phyloP scores from a whole-genome alignment of 345 rosid species.

The Leavenworthia alabamica region DNA sequence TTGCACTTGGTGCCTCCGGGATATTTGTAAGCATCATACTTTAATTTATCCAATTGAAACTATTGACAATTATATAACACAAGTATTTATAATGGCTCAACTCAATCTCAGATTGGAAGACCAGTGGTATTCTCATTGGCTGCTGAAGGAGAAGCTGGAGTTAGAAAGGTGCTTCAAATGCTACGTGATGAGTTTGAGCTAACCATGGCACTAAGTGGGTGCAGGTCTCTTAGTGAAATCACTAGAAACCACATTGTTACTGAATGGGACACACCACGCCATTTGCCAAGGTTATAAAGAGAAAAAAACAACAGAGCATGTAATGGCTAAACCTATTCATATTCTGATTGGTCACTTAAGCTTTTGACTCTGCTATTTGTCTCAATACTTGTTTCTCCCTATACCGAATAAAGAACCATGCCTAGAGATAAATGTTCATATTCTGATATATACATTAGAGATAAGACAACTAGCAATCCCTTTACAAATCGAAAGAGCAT shows the following conservation, averaged over 20 bases:
- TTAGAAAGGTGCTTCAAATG: conserved; percentile 73
- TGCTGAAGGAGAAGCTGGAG: conserved; percentile 78
- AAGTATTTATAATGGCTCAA: background rate
- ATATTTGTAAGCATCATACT: conserved; percentile 57
- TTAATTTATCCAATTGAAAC: background rate
- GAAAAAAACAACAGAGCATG: conserved; percentile 6
- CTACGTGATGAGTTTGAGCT: conserved; percentile 82
- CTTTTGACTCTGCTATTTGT: conserved; percentile 6
- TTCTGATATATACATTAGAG: too few relatives aligned
- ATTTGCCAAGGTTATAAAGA: conserved; percentile 39
- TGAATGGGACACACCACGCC: conserved; percentile 58
- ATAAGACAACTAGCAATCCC: too few relatives aligned
- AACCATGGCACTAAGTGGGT: conserved; percentile 85
- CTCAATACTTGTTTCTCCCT: conserved; percentile 23
- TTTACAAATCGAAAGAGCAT: too few relatives aligned
- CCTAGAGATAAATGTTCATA: too few relatives aligned
- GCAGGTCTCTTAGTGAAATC: conserved; percentile 77
- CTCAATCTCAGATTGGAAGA: conserved; percentile 64
- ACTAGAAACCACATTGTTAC: conserved; percentile 65
- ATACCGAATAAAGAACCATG: conserved; percentile 1
- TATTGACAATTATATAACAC: background rate
- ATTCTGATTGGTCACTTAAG: background rate
- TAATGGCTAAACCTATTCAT: conserved; percentile 9
- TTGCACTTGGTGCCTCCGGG: conserved; percentile 91
- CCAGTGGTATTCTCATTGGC: conserved; percentile 93